A percentile compares a stretch with the other conserved stretches of the same genome.
These are phyloP conservation scores for Ganoderma meredithae DNA, from an alignment of 1,284 basidiomycete genomes.

Conservation along the genomic window DNA sequence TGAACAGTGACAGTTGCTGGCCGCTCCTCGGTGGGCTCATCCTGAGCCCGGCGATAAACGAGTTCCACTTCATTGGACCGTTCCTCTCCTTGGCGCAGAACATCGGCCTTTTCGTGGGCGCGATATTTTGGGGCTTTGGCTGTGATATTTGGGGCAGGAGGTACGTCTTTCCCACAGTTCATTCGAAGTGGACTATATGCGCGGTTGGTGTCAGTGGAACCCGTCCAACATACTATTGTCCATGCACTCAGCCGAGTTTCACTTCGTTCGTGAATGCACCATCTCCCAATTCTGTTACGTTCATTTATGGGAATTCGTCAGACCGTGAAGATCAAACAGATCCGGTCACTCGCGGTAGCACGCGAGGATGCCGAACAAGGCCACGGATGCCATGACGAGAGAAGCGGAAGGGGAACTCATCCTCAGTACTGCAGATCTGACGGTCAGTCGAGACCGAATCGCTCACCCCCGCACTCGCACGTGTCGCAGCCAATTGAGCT, in stretches of 20 bases:
- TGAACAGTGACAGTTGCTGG: constrained; percentile 54
- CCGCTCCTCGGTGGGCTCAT: constrained; percentile 64
- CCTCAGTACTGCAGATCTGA: neutral
- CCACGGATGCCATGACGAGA: neutral
- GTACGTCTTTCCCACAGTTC: constrained; percentile 28
- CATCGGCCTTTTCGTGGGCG: constrained; percentile 69
- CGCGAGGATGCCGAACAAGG: neutral
- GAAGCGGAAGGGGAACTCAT: neutral
- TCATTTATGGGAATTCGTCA: neutral
- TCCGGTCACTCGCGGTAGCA: neutral
- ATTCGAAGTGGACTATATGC: neutral
- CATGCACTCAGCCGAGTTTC: neutral
- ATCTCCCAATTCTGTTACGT: neutral
- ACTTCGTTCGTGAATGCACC: neutral
- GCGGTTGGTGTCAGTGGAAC: neutral
- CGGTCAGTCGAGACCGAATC: neutral
- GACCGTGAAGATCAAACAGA: neutral
- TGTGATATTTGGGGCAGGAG: constrained; percentile 72
- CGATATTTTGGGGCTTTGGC: constrained; percentile 70
- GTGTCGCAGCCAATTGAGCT: neutral
- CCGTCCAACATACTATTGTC: neutral
- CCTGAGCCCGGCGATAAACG: constrained; percentile 60
- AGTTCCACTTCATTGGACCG: constrained; percentile 63
- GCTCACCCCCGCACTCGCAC: neutral
- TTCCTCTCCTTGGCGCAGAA: constrained; percentile 66